A percentile compares a stretch with the other conserved stretches of the same genome.
Evolutionary conservation across 2,329 filamentous ascomycete species (phyloP).

Genomic region (Penicillium hordei): DNA sequence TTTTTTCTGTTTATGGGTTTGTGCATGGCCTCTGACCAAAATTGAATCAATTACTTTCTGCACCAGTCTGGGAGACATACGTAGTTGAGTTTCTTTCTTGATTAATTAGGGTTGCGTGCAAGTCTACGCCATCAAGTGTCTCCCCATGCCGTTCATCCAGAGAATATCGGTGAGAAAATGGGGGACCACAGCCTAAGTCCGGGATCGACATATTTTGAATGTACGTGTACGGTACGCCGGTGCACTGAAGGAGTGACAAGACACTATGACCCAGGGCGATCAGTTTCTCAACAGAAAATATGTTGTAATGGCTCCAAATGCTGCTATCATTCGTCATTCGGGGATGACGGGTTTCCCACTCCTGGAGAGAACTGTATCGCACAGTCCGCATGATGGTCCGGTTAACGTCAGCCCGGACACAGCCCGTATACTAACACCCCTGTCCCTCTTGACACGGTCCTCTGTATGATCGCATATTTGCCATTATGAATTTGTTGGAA

Average conservation of each 20-base stretch:
- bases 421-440: background rate
- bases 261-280: background rate
- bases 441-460: background rate
- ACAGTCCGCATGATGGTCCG: background rate
- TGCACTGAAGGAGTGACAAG: background rate
- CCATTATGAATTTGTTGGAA: background rate
- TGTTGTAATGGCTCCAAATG: background rate
- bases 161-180: background rate
- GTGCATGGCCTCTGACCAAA: conserved; percentile 23
- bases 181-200: background rate
- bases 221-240: background rate
- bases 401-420: background rate
- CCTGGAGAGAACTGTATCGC: background rate
- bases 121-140: background rate
- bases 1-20: conserved; percentile 20
- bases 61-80: background rate
- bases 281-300: background rate
- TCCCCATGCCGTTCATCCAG: background rate
- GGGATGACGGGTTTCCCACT: background rate
- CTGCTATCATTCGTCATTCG: background rate
- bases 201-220: background rate
- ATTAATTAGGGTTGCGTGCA: background rate
- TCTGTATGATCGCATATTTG: background rate
- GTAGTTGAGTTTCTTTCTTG: background rate
- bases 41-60: conserved; percentile 18